Evolutionary conservation across 257 asterid genomes (phyloP).

Genomic region (Echites panduratus): DNA sequence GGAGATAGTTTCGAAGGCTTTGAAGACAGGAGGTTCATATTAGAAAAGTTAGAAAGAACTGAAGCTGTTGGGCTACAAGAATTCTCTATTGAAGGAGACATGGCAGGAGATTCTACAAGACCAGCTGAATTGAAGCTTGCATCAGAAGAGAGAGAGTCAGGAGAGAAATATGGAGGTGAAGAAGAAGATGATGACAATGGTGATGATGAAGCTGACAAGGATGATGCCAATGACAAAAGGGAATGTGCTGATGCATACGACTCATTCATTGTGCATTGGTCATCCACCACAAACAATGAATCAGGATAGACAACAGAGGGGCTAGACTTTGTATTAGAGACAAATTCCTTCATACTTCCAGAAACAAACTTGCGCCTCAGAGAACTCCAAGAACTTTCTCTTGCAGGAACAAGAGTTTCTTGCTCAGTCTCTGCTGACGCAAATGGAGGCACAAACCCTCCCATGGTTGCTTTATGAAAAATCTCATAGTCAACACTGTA

Average conservation of each 20-base stretch:
- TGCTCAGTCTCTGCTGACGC: slow-evolving; percentile 37
- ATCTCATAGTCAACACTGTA: slow-evolving; percentile 40
- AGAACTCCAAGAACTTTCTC: slow-evolving; percentile 43
- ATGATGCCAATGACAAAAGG: slow-evolving; percentile 22
- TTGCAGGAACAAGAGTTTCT: slow-evolving; percentile 35
- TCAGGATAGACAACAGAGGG: slow-evolving; percentile 37
- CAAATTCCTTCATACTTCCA: slow-evolving; percentile 39
- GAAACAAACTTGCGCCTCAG: slow-evolving; percentile 34
- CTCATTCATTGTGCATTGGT: slow-evolving; percentile 19
- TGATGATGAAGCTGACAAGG: slow-evolving; percentile 20
- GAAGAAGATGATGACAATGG: slow-evolving; percentile 31
- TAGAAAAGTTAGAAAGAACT: slow-evolving; percentile 24
- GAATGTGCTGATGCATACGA: slow-evolving; percentile 16
- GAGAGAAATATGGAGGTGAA: slow-evolving; percentile 43
- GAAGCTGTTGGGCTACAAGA: slow-evolving; percentile 27
- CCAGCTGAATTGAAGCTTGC: slow-evolving; percentile 31
- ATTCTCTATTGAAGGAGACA: slow-evolving; percentile 32
- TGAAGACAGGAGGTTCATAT: slow-evolving; percentile 26
- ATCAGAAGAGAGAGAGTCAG: slow-evolving; percentile 41
- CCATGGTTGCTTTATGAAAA: slow-evolving; percentile 37
- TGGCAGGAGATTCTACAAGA: slow-evolving; percentile 36
- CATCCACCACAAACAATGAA: slow-evolving; percentile 19
- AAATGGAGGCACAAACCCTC: slow-evolving; percentile 44
- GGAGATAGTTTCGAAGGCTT: slow-evolving; percentile 40
- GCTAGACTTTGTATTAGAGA: slow-evolving; percentile 27